Conservation (phyloP, 345 rosid genomes). For the Populus nigra region DNA sequence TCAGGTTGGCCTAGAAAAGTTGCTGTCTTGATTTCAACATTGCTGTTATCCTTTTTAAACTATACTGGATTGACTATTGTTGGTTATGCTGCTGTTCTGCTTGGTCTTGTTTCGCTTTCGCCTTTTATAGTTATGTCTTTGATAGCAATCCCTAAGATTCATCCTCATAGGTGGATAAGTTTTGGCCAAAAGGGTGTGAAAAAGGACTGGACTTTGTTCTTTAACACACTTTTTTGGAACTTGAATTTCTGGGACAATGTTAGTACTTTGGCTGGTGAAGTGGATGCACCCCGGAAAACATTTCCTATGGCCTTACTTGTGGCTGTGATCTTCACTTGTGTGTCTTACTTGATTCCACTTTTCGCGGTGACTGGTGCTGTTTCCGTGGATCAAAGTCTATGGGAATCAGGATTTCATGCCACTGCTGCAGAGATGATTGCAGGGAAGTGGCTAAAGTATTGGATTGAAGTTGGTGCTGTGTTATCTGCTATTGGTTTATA, state of each 20-base stretch:
- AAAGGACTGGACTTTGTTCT: slow-evolving; percentile 71
- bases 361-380: slow-evolving; percentile 76
- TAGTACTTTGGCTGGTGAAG: slow-evolving; percentile 87
- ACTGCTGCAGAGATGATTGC: slow-evolving; percentile 68
- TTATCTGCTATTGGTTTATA: slow-evolving; percentile 67
- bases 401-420: slow-evolving; percentile 76
- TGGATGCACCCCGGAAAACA: slow-evolving; percentile 61
- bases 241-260: slow-evolving; percentile 90
- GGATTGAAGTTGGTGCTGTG: slow-evolving; percentile 73
- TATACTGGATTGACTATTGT: slow-evolving; percentile 69
- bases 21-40: slow-evolving; percentile 40
- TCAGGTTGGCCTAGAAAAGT: slow-evolving; percentile 60
- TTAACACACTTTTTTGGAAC: slow-evolving; percentile 94
- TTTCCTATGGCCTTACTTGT: slow-evolving; percentile 61
- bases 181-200: slow-evolving; percentile 55
- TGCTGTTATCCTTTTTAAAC: slow-evolving; percentile 56
- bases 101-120: slow-evolving; percentile 65
- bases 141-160: slow-evolving; percentile 66
- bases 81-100: slow-evolving; percentile 65
- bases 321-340: slow-evolving; percentile 74
- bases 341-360: slow-evolving; percentile 74
- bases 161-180: slow-evolving; percentile 66
- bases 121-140: slow-evolving; percentile 70
- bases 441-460: slow-evolving; percentile 72
- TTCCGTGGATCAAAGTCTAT: slow-evolving; percentile 45